phyloP scores from a whole-genome alignment of 805 yeast species.

The Brettanomyces custersianus region DNA sequence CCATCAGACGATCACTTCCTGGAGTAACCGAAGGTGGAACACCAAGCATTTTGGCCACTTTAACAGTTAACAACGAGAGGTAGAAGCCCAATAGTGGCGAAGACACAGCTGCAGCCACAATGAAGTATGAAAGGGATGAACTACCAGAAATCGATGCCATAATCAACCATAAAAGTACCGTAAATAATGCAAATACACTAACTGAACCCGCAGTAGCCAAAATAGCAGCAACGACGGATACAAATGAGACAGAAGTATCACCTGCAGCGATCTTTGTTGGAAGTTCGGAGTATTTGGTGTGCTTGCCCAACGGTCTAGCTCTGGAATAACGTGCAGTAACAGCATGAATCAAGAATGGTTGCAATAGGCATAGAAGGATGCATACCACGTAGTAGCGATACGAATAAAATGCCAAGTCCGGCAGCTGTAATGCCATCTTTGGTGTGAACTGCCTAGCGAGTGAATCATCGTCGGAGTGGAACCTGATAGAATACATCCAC shows the following conservation, averaged over 20 bases:
- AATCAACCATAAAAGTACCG: background rate
- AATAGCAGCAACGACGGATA: background rate
- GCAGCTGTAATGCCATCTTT: slow-evolving; percentile 1
- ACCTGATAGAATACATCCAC: slow-evolving; percentile 1
- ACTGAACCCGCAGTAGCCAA: slow-evolving; percentile 1
- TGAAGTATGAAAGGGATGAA: background rate
- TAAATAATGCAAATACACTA: background rate
- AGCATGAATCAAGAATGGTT: background rate
- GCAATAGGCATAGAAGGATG: background rate
- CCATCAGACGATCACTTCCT: background rate
- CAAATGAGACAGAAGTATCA: background rate
- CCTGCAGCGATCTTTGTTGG: background rate
- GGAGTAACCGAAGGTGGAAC: background rate
- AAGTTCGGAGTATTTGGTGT: background rate
- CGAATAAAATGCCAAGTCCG: background rate
- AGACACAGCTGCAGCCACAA: background rate
- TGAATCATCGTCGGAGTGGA: slow-evolving; percentile 1
- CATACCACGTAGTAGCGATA: background rate
- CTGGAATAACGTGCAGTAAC: background rate
- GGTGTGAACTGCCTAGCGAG: slow-evolving; percentile 1
- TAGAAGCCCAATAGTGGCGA: slow-evolving; percentile 3
- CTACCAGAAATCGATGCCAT: background rate
- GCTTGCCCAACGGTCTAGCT: background rate
- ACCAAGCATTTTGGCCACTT: background rate
- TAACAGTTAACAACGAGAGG: background rate